A percentile compares a stretch with the other conserved stretches of the same genome.
phyloP scores from a whole-genome alignment of 148 eudicot species.

The Drosera capensis region DNA sequence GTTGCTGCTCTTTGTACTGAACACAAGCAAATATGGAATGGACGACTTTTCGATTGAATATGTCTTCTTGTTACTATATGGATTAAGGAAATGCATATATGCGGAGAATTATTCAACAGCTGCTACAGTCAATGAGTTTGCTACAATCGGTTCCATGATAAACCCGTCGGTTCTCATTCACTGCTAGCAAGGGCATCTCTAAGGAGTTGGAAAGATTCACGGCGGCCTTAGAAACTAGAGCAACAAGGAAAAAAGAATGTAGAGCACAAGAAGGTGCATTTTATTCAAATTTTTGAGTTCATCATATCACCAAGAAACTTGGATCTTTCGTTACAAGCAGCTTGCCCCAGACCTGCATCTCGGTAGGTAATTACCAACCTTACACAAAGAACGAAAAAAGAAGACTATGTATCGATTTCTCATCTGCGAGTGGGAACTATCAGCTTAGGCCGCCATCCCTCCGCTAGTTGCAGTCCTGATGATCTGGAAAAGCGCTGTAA shows the following conservation, averaged over 20 bases:
- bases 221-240: no score
- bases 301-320: background rate
- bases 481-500: conserved; percentile 49
- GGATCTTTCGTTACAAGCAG: background rate
- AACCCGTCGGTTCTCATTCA: background rate
- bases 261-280: background rate
- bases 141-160: background rate
- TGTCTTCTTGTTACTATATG: no score
- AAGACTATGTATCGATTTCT: background rate
- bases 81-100: no score
- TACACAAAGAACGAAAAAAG: background rate
- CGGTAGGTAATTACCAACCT: background rate
- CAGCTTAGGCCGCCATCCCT: conserved; percentile 33
- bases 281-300: background rate
- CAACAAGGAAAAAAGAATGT: background rate
- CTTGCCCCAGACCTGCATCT: background rate
- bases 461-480: conserved; percentile 44
- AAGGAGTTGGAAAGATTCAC: no score
- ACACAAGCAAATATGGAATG: no score
- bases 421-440: background rate
- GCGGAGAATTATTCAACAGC: no score
- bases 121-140: no score
- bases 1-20: no score
- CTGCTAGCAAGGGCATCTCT: background rate
- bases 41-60: no score